Evolutionary conservation across 2,329 filamentous ascomycete genomes (phyloP), one percentile per base, ranked within the genome.

Genomic region (Lachnellula occidentalis): DNA sequence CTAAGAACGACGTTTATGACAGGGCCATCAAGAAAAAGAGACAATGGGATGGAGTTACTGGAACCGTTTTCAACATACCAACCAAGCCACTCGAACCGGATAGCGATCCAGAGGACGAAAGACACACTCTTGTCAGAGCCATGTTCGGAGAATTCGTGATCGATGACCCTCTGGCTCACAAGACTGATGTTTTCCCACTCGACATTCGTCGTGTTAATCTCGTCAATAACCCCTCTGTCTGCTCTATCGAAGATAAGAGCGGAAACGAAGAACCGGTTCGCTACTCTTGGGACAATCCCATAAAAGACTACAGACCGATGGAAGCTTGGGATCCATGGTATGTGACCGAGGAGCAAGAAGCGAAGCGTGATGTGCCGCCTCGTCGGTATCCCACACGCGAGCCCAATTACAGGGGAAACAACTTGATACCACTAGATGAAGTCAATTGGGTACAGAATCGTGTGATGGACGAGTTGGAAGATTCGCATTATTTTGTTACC

Each of bases 1-100:
- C 12, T 4, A 36, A 15, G 22, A 43, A 15, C 43, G 34, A 8
- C 22, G 34, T 12, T 6, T 15, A 15, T 17, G 36, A 6, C 36
- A n/a, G 17, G n/a, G 36, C 17, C 36, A 36, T 50, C 36, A 34
- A 43, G 19, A 58, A 61, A 22, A 58, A 61, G 46, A 66, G 63
- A 48, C 39, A 37, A 9, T 67, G 66, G 66, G 65, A 67, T 54
- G 52, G 55, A 31, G 63, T 68, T 15, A 64, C 58, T 12, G 57
- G 63, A 2, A 67, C 63, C 1, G 53, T 68, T 9, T 66, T 66
- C 57, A 68, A 67, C 21, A 61, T 64, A 37, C 66, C 66, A 3
- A 65, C 51, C 8, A 46, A 37, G n/a, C 54, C 56, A 9, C 48
- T 50, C 9, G 47, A 58, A 14, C 27, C 50, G 5, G 22, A 39